Evolutionary conservation across 2,329 filamentous ascomycete genomes (phyloP).

Genomic region (Beauveria sp.): DNA sequence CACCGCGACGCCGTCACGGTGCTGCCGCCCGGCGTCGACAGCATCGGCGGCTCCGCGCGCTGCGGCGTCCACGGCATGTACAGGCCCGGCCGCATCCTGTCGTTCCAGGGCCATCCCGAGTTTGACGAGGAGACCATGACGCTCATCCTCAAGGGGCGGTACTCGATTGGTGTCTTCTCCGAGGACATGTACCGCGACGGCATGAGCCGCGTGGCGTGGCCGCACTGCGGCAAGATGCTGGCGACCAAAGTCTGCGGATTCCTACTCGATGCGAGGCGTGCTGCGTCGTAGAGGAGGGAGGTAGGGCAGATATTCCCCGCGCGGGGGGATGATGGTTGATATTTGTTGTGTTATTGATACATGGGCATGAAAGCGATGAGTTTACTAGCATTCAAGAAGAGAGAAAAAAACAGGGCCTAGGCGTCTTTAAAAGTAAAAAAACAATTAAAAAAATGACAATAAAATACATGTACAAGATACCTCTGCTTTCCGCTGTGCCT

Average conservation of each 20-base stretch:
- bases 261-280: constrained; percentile 1
- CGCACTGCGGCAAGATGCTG: constrained; percentile 6
- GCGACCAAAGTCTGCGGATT: constrained; percentile 6
- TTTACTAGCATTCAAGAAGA: not conserved
- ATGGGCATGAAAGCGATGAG: constrained; percentile 5
- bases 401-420: not conserved
- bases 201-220: constrained; percentile 18
- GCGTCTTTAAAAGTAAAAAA: not conserved
- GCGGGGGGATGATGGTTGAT: not conserved
- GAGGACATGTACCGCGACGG: constrained; percentile 21
- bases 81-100: constrained; percentile 29
- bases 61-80: constrained; percentile 39
- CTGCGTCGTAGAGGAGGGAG: not conserved
- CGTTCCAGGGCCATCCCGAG: constrained; percentile 42
- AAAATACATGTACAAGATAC: constrained; percentile 3
- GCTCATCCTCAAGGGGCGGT: constrained; percentile 24
- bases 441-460: not conserved
- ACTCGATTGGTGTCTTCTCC: constrained; percentile 20
- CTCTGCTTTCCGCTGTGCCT: not conserved
- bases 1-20: constrained; percentile 37
- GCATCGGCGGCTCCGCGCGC: constrained; percentile 32
- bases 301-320: too few species aligned
- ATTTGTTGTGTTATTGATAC: not conserved
- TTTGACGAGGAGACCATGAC: constrained; percentile 34
- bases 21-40: constrained; percentile 30